These are phyloP conservation scores for Dactylellina drechsleri DNA, from an alignment of 2,329 filamentous ascomycete genomes.

Conservation along the genomic window DNA sequence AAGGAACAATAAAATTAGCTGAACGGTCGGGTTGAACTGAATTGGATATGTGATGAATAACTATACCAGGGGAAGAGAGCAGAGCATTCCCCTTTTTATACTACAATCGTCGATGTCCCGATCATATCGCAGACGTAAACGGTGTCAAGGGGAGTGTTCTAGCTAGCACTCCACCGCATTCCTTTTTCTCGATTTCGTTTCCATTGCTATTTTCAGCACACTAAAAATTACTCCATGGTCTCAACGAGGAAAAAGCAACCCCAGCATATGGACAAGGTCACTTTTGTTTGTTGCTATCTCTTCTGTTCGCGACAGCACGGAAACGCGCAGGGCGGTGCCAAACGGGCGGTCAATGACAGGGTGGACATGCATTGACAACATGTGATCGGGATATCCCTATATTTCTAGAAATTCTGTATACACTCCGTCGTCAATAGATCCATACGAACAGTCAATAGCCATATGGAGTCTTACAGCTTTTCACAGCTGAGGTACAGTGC, in stretches of 20 bases:
- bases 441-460: slow-evolving; percentile 24
- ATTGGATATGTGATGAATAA: too few species aligned
- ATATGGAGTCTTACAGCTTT: too few species aligned
- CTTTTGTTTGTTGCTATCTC: too few species aligned
- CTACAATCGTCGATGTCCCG: not conserved
- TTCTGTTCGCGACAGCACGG: too few species aligned
- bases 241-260: not conserved
- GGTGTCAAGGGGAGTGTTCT: slow-evolving; percentile 20
- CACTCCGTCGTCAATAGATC: not conserved
- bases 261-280: too few species aligned
- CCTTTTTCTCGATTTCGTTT: not conserved
- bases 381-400: too few species aligned
- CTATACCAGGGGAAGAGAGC: too few species aligned
- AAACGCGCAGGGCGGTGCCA: not conserved
- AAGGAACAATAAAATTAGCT: too few species aligned
- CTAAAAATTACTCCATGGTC: not conserved
- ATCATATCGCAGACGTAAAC: slow-evolving; percentile 20
- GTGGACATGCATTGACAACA: too few species aligned
- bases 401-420: too few species aligned
- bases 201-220: slow-evolving; percentile 18
- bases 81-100: slow-evolving; percentile 20
- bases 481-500: not conserved
- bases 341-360: not conserved
- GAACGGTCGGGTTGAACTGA: too few species aligned
- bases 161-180: not conserved